Base-by-base conservation (phyloP, 345 rosid genomes). In the Eutrema heterophyllum region DNA sequence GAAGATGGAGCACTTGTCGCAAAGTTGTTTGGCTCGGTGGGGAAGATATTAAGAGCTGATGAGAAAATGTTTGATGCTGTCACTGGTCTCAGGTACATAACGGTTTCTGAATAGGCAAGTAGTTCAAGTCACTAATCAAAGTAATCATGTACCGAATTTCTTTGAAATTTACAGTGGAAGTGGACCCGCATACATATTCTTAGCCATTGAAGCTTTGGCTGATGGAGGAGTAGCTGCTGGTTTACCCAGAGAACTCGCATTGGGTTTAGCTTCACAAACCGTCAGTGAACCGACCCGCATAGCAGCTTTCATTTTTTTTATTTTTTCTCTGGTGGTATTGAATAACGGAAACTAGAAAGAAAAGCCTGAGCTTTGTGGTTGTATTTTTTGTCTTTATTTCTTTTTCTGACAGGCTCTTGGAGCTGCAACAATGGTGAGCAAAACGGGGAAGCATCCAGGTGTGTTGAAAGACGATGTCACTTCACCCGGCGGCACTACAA, bases 181-280 rank as follows among this genome's bases (percentile, higher is more conserved):
- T 30, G 98, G 98, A 48, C 98, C 99, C 43, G 97, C 98, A 11
- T 92, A 90, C 71, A 67, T 95, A 52, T 92, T 69, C 81, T 73
- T 92, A 63, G 96, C 97, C 18, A 95, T 95, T 72, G 99, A 95
- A 84, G 96, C 99, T 67, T 79, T 95, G 74, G 97, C 94, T 46
- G 97, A 95, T 83, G 99, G 98, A 49, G 99, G 96, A 59, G 98
- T 92, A 44, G 96, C 99, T 73, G 98, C 97, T 38, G 97, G 99
- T 75, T 78, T 95, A 54, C 96, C 96, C 0, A 89, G 99, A 69
- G 97, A 95, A 15, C 97, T 95, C 45, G 97, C 97, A 7, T 39
- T 86, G 49, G 75, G 88, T 64, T 86, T 92, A 64, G 98, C 99
- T 73, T 85, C 98, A 68, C 96, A 92, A 77, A 89, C 96, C n/a